Evolutionary conservation across 2,329 filamentous ascomycete species (phyloP).

Genomic region (Xylariaceae sp.): DNA sequence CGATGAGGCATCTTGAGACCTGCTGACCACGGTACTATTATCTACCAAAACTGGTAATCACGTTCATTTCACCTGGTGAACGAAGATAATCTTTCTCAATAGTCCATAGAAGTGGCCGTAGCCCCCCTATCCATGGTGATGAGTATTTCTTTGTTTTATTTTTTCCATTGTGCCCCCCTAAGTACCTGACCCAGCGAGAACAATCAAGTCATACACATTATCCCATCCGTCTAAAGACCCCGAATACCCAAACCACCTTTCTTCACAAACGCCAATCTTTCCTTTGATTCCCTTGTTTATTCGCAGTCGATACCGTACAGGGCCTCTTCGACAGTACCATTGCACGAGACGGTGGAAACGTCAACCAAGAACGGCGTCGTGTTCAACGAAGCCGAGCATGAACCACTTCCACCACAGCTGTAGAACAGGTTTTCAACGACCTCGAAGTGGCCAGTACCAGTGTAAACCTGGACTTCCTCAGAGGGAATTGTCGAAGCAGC

Average conservation of each 20-base stretch:
- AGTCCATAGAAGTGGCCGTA: no score
- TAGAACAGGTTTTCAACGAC: constrained; percentile 17
- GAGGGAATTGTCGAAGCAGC: constrained; percentile 15
- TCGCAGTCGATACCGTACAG: constrained; percentile 8
- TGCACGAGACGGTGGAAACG: constrained; percentile 1
- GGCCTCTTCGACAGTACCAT: constrained; percentile 10
- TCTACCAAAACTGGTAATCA: no score
- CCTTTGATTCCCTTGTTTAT: background rate
- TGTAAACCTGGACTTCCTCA: constrained; percentile 14
- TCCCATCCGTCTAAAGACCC: background rate
- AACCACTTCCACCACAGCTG: constrained; percentile 23
- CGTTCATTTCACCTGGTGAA: no score
- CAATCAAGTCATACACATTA: background rate
- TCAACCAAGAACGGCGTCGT: constrained; percentile 17
- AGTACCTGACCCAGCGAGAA: background rate
- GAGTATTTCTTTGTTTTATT: background rate
- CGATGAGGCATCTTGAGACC: no score
- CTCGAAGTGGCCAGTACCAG: constrained; percentile 24
- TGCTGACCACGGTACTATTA: no score
- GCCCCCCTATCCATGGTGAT: no score
- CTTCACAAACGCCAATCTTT: background rate
- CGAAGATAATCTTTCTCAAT: no score
- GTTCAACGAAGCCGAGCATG: constrained; percentile 14
- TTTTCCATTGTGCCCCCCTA: background rate
- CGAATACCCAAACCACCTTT: background rate